Percentiles rank a stretch among this genome's conserved stretches.
Conservation (phyloP, 2,329 filamentous ascomycete species). For the Colletotrichum gigasporum region DNA sequence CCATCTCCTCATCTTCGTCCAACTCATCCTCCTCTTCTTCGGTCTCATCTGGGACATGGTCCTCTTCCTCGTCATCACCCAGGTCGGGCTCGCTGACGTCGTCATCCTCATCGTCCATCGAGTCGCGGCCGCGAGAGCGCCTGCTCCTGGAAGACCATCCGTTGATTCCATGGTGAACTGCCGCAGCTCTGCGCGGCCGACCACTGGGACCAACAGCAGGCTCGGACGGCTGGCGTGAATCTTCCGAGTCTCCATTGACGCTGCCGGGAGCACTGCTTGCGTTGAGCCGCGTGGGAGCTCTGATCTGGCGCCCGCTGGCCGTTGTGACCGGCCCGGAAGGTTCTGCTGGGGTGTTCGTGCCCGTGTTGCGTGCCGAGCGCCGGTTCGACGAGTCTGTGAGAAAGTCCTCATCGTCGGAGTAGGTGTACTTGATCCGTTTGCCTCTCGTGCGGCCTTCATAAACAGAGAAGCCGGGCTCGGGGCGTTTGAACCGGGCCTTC, state of each 20-base stretch:
- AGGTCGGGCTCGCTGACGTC: slow-evolving; percentile 79
- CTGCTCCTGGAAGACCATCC: slow-evolving; percentile 47
- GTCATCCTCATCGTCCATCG: slow-evolving; percentile 64
- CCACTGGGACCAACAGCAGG: slow-evolving; percentile 53
- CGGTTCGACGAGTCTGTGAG: slow-evolving; percentile 71
- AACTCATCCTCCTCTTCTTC: slow-evolving; percentile 68
- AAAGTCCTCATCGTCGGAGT: slow-evolving; percentile 82
- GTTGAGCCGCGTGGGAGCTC: slow-evolving; percentile 72
- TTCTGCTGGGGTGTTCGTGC: slow-evolving; percentile 78
- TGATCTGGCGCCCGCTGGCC: slow-evolving; percentile 87
- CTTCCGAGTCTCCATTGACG: slow-evolving; percentile 55
- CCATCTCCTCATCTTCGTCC: slow-evolving; percentile 66
- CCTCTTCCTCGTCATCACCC: slow-evolving; percentile 79
- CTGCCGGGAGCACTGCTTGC: slow-evolving; percentile 58
- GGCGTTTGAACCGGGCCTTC: slow-evolving; percentile 86
- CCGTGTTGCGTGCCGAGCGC: slow-evolving; percentile 79
- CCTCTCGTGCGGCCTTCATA: slow-evolving; percentile 97
- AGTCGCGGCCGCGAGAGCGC: slow-evolving; percentile 51
- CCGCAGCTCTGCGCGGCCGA: slow-evolving; percentile 60
- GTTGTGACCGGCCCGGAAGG: slow-evolving; percentile 72
- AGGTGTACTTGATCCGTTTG: slow-evolving; percentile 97
- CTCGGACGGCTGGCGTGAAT: slow-evolving; percentile 38
- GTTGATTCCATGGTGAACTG: slow-evolving; percentile 59
- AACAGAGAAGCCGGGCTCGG: slow-evolving; percentile 88
- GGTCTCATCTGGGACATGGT: slow-evolving; percentile 69